Evolutionary conservation across 306 rosid genomes (phyloP), one percentile per base, ranked within the genome.

Genomic region (Trifolium dubium): DNA sequence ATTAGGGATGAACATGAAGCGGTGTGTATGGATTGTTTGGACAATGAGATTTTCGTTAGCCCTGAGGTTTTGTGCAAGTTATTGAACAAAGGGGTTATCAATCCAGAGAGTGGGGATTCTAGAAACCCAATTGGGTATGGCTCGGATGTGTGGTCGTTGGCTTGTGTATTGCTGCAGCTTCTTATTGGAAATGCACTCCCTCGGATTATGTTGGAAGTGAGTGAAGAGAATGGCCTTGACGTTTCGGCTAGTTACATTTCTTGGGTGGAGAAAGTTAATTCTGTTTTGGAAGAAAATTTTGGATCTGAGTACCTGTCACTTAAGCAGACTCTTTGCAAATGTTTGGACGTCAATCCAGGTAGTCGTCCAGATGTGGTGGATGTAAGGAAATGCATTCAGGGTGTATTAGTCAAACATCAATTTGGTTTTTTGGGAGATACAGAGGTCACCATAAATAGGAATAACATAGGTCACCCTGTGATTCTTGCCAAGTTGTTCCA

Each of bases 111-210:
- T 81, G 87, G 61, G 67, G 47, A 64, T 28, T 41, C 79, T 2
- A 71, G 77, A 43, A 60, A 81, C 83, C 72, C 79, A 3, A 51
- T 83, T n/a, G 88, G 89, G 54, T 74, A 29, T 82, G 72, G 88
- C 75, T 84, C 94, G 2, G 97, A 93, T 84, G 84, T 86, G 49
- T 93, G 96, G 96, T 85, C 94, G 55, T 76, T 88, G 76, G 93
- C 85, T 72, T 87, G 88, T 80, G 82, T 88, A 18, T 70, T 93
- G 72, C 58, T 89, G 62, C 75, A 70, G 72, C 80, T 89, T 76
- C 83, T 93, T 18, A 44, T 87, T 69, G 91, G 98, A 58, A 62
- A 84, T 65, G 80, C 39, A 11, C 77, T 88, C 77, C 79, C 81
- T 28, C 80, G 12, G 47, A 68, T 64, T 79, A 63, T 76, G 50